Evolutionary conservation across 1,284 basidiomycete species (phyloP), one percentile per base, ranked within the genome.

Genomic region (Neonothopanus nambi): DNA sequence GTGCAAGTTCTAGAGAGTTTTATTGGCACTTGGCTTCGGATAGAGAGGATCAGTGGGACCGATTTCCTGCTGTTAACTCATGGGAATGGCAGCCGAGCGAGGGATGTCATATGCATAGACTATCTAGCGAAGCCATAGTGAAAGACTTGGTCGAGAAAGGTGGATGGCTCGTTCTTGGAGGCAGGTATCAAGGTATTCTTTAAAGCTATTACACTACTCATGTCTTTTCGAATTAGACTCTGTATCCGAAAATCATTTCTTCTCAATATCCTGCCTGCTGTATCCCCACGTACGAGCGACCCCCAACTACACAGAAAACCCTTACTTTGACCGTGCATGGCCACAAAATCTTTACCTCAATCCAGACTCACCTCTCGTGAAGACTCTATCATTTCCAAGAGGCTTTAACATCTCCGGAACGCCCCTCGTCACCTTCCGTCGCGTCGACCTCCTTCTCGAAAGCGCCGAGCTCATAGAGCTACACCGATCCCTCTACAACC

Each of bases 161-260:
- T 15, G 84, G 85, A 2, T 87, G 84, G 84, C 69, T 86, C 18
- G 59, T 87, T 13, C 65, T 87, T 7, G 84, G 84, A 38, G 82
- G 82, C 82, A 63, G 56, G 8, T 33, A 33, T 13, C 13, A 2
- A 3, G 3, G 78, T 68, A 43, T 36, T 37, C 5, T 38, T 5
- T 26, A 35, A 3, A 52, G 55, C 13, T 3, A 13, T 41, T 15
- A 28, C 17, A 15, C 9, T 13, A 17, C 15, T 46, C 18, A 20
- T n/a, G 8, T 17, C 3, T 6, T 17, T 5, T 43, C 21, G n/a
- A 24, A 40, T n/a, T 50, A 84, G 84, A 87, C 59, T 85, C 84
- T 1, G 81, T 85, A 21, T 81, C 81, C 1, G 85, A 87, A 61
- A 82, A 82, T 56, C 84, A 87, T 64, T 87, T 87, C 70, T 86